Percentiles rank a stretch among this genome's conserved stretches.
Evolutionary conservation across 768 basidiomycete genomes (phyloP).

Genomic region (Hortiboletus campestris): DNA sequence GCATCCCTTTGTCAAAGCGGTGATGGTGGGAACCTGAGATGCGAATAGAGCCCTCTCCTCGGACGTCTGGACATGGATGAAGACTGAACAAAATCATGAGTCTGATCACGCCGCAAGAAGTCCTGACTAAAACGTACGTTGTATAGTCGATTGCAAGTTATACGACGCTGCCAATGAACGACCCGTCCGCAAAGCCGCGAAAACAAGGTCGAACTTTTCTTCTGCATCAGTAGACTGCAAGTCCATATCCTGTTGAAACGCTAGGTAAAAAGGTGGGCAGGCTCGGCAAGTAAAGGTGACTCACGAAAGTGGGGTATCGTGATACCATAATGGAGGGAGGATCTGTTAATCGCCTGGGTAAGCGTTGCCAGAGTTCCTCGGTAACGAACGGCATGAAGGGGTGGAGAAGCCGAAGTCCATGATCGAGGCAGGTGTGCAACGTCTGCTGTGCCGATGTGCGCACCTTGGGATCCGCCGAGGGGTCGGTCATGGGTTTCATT

Average conservation of each 20-base stretch:
- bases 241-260: conserved; percentile 46
- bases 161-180: conserved; percentile 63
- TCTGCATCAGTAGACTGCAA: conserved; percentile 73
- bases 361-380: conserved; percentile 96
- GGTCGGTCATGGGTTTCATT: conserved; percentile 97
- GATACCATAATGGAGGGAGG: conserved; percentile 86
- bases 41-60: conserved; percentile 66
- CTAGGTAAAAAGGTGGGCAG: background rate
- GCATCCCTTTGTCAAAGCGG: conserved; percentile 85
- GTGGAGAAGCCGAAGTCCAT: conserved; percentile 86
- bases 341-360: conserved; percentile 84
- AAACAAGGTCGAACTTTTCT: conserved; percentile 82
- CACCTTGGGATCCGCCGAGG: conserved; percentile 56
- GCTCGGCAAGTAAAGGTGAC: conserved; percentile 28
- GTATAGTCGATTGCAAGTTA: conserved; percentile 78
- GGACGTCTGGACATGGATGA: conserved; percentile 66
- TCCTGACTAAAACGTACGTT: conserved; percentile 4
- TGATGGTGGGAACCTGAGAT: conserved; percentile 71
- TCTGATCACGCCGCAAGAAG: background rate
- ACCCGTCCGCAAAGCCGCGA: conserved; percentile 68
- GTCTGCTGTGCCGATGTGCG: conserved; percentile 92
- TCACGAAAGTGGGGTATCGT: conserved; percentile 73
- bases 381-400: conserved; percentile 99
- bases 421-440: conserved; percentile 90
- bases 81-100: conserved; percentile 43